These are phyloP conservation scores for Erysimum cheiri DNA, from an alignment of 441 rosid genomes.

Conservation along the genomic window DNA sequence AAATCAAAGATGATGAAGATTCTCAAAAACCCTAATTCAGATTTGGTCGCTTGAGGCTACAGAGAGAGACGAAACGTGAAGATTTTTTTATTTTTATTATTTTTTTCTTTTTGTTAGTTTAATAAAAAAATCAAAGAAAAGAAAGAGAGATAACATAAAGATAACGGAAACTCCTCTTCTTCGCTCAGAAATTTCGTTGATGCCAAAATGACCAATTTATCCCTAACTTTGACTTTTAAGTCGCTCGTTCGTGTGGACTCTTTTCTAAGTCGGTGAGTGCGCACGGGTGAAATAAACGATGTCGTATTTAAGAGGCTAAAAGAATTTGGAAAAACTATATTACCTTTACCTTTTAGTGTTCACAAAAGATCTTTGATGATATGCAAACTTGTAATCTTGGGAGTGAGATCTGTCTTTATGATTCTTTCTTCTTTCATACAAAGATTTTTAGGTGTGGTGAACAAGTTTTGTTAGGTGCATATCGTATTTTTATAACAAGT, in stretches of 20 bases:
- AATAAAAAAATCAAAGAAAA: slow-evolving; percentile 19
- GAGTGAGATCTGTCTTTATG: not conserved
- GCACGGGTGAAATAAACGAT: slow-evolving; percentile 23
- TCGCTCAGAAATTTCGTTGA: slow-evolving; percentile 44
- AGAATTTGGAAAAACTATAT: not conserved
- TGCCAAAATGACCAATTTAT: not conserved
- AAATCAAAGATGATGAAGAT: slow-evolving; percentile 51
- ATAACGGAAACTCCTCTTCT: slow-evolving; percentile 77
- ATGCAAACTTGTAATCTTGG: slow-evolving; percentile 13
- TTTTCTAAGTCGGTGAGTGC: slow-evolving; percentile 1
- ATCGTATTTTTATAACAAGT: not conserved
- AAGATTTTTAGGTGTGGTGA: not conserved
- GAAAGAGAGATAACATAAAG: too few relatives aligned
- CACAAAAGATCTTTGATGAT: not conserved
- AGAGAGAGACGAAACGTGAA: slow-evolving; percentile 26
- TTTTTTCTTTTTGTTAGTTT: slow-evolving; percentile 2
- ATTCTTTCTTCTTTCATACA: slow-evolving; percentile 1
- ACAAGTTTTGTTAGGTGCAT: not conserved
- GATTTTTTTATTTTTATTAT: not conserved
- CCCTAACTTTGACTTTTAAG: slow-evolving; percentile 29
- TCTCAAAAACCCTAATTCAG: slow-evolving; percentile 45
- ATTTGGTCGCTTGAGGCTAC: slow-evolving; percentile 26
- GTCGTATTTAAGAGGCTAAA: not conserved
- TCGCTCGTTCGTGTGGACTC: not conserved
- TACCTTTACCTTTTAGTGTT: not conserved